These are phyloP conservation scores for Corylus americana DNA, from an alignment of 306 rosid species.

Conservation along the genomic window DNA sequence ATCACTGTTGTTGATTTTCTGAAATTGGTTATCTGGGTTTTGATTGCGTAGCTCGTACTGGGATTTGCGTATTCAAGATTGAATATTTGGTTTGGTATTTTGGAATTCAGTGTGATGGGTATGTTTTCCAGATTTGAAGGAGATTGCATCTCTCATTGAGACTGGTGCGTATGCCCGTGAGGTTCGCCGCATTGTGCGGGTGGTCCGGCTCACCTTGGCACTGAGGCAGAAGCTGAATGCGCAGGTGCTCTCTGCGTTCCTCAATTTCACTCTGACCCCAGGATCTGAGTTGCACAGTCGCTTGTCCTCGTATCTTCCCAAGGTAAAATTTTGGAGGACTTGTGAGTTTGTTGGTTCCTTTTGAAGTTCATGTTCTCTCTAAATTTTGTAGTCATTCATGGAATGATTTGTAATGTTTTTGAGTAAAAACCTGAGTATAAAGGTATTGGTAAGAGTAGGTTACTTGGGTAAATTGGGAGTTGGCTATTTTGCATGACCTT, in stretches of 20 bases:
- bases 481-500: not conserved
- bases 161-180: constrained; percentile 86
- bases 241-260: constrained; percentile 63
- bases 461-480: not conserved
- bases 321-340: constrained; percentile 44
- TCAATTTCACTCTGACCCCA: constrained; percentile 53
- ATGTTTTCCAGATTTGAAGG: constrained; percentile 75
- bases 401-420: constrained; percentile 9
- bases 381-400: constrained; percentile 10
- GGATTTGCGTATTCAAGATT: not conserved
- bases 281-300: constrained; percentile 70
- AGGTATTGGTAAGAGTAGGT: not conserved
- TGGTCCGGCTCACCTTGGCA: constrained; percentile 82
- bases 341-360: constrained; percentile 21
- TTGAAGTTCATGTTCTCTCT: not conserved
- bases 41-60: not conserved
- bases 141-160: constrained; percentile 82
- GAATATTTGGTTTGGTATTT: not conserved
- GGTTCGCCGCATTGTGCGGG: constrained; percentile 88
- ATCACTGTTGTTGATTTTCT: not conserved
- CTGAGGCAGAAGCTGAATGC: constrained; percentile 75
- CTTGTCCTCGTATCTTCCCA: constrained; percentile 70
- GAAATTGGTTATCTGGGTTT: not conserved
- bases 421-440: not conserved
- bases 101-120: not conserved